These are phyloP conservation scores for Peribolospora baueri DNA, from an alignment of 768 basidiomycete species.

Conservation along the genomic window DNA sequence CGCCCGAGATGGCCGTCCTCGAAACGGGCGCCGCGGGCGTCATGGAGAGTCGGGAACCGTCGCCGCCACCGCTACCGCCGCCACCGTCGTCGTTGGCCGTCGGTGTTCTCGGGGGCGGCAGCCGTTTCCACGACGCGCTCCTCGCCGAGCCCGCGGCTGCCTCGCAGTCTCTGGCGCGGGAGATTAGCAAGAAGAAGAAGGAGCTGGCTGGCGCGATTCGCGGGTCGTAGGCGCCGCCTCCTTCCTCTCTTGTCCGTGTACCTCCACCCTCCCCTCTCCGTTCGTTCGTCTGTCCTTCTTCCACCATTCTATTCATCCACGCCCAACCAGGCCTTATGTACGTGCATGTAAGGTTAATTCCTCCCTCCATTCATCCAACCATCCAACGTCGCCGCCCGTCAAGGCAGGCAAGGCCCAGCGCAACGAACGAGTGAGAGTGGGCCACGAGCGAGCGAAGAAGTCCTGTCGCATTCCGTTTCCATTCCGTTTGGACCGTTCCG, in stretches of 20 bases:
- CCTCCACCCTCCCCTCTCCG: too few species aligned
- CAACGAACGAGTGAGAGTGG: too few species aligned
- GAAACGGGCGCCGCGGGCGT: not conserved
- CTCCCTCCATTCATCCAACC: too few species aligned
- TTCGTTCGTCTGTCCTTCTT: too few species aligned
- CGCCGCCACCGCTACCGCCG: not conserved
- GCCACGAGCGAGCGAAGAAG: too few species aligned
- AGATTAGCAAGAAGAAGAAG: slow-evolving; percentile 4
- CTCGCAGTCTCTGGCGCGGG: slow-evolving; percentile 11
- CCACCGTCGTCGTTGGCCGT: not conserved
- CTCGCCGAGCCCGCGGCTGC: slow-evolving; percentile 7
- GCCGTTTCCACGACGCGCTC: slow-evolving; percentile 1
- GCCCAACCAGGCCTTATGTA: too few species aligned
- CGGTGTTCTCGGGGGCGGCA: not conserved
- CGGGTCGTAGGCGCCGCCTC: not conserved
- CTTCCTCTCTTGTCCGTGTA: not conserved
- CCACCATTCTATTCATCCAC: too few species aligned
- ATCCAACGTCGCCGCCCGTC: too few species aligned
- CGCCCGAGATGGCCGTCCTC: not conserved
- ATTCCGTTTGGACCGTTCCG: too few species aligned
- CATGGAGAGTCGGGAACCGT: not conserved
- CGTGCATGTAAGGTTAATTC: too few species aligned
- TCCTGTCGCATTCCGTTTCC: too few species aligned
- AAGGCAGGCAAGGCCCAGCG: too few species aligned
- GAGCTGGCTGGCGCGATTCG: not conserved